Conservation (phyloP, 2,329 filamentous ascomycete species). For the Colletotrichum sp. region DNA sequence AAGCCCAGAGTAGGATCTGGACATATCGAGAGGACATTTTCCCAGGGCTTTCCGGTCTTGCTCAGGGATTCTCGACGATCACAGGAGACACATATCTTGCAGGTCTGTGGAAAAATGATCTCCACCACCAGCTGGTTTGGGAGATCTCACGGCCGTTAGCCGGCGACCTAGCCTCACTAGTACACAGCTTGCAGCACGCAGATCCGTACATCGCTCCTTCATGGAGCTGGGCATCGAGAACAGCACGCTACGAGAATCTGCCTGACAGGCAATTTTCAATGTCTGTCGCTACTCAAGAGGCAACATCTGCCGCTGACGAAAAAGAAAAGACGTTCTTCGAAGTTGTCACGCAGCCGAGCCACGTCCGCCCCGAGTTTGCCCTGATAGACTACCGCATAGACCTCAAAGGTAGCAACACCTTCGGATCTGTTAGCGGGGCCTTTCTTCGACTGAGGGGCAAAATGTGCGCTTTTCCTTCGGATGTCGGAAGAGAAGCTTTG, state of each 20-base stretch:
- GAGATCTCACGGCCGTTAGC: background rate
- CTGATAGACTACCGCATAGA: background rate
- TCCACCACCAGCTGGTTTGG: background rate
- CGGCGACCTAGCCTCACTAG: background rate
- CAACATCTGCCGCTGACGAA: background rate
- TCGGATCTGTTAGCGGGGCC: background rate
- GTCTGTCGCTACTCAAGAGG: background rate
- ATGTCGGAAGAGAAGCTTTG: background rate
- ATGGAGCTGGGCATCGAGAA: background rate
- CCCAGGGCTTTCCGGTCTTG: background rate
- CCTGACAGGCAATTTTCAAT: background rate
- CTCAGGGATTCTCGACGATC: background rate
- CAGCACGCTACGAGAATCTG: background rate
- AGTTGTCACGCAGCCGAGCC: background rate
- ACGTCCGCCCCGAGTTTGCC: background rate
- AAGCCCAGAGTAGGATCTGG: background rate
- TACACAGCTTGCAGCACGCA: background rate
- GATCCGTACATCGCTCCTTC: background rate
- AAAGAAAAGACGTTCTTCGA: background rate
- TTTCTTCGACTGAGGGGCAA: background rate
- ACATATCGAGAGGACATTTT: background rate
- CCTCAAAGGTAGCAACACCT: background rate
- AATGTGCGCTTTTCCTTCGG: background rate
- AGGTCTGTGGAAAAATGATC: background rate
- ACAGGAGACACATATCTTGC: background rate